Base-by-base conservation (phyloP, 2,329 filamentous ascomycete genomes). In the Trichoderma atroviride region DNA sequence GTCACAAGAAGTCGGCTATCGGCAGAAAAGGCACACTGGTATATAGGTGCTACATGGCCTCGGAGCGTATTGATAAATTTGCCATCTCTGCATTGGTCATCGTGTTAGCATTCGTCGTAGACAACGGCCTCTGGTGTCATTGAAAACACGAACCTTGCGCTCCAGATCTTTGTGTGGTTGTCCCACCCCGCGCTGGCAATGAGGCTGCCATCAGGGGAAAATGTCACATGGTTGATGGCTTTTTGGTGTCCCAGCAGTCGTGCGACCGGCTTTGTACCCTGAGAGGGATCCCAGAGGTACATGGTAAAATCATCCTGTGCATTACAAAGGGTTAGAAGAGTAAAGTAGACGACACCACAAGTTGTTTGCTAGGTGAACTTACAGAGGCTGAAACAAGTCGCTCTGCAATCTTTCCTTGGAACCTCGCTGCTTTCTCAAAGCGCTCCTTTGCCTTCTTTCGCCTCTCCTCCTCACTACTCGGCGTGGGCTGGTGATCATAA, bases 131-230 rank as follows among this genome's bases (percentile, higher is more conserved):
- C 14, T 4, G 31, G 33, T 52, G 60, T n/a, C 22, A 24, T 64
- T 24, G 19, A 50, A 59, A 59, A 27, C 55, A 73, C 79, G 63
- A 90, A 92, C 77, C 87, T 86, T 2, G 91, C 92, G 73, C 90
- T 92, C 94, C 94, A 98, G 31, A 97, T 82, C 81, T 97, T 97
- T 74, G 95, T 93, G 75, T 95, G 92, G 78, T 98, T 99, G 79
- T 99, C 96, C 83, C 95, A 99, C 4, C 91, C 91, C 10, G 92
- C 90, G 47, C 92, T 96, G 10, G 96, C 96, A 74, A 99, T 94
- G 70, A 95, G 86, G 10, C 88, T 85, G 40, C 94, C 95, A 76
- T 98, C 94, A 0, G 95, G 94, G 0, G 93, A 97, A 81, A 98
- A 98, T 0, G 91, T 92, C 59, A 98, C 94, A 78, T 97, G 92